Evolutionary conservation across 1,284 basidiomycete genomes (phyloP), one percentile per base, ranked within the genome.

Genomic region (Cerioporus squamosus): DNA sequence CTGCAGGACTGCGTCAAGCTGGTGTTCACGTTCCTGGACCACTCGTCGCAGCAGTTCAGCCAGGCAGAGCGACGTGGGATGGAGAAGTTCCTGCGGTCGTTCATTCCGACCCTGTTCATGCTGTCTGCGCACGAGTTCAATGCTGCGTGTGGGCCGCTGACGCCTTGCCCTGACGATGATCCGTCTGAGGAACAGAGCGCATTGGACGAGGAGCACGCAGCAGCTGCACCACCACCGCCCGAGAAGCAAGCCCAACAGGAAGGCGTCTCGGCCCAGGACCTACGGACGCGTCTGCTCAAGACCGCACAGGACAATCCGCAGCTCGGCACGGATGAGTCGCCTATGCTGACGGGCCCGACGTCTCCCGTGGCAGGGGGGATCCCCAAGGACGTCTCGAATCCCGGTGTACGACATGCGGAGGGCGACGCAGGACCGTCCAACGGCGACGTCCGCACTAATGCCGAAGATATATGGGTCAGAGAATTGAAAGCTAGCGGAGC

Each of bases 1-100:
- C 76, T 99, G 67, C 88, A 92, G 62, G 97, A 99, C 72, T 84
- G 90, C 14, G 82, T 97, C 72, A 95, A 95, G 80, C 83, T 99
- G 71, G 85, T 96, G 56, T 91, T 94, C 72, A 88, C 90, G 42
- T 98, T 93, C 79, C 81, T 98, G 65, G 95, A 98, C 69, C 93
- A 93, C 66, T 88, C 90, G 49, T 86, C 86, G 64, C 83, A 83
- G 14, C 84, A 87, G 57, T 92, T 95, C 71, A 89, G 87, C 62
- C 75, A 83, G 7, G 79, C 82, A 54, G 97, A 98, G 75, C 86
- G 94, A 49, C 86, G 92, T 55, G 82, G 85, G 47, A 88, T 98
- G 54, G 96, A 98, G 73, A 81, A 82, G 45, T 95, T 97, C 77
- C 78, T 99, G 47, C 86, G 93, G 31, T 78, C 86, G 18, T 96